Evolutionary conservation across 139 green algal genomes (phyloP), one percentile per base, ranked within the genome.

Genomic region (Chlamydomonas applanata): DNA sequence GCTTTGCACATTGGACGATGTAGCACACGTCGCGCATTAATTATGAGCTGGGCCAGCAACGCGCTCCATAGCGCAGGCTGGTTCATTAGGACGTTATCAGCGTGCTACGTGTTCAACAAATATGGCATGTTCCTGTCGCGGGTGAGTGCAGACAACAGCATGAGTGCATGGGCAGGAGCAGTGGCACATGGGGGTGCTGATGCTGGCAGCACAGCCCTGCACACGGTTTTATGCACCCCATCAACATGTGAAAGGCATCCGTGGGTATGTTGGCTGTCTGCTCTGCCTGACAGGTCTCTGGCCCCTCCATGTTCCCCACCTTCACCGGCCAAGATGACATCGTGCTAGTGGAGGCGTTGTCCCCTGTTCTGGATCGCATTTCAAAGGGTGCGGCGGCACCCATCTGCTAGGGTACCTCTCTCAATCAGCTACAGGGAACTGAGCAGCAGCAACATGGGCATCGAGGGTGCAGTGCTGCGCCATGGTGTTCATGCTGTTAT

Each of bases 231-330:
- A 25, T 61, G 20, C 45, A 13, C 16, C 45, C 45, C 16, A 24
- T 54, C 45, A 13, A 54, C 45, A 54, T 56, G 46, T 56, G 46
- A 56, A 56, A 56, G 46, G 14, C 46, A 24, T 56, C 14, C 17
- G 46, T 4, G 4, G 24, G 53, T 14, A 62, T 62, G 53, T 11
- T 7, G 20, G 13, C 53, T 27, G 4, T 27, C 22, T 25, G 67
- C 40, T 7, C 40, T 49, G 40, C 40, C 33, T 29, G 7, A 30
- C 53, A 85, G 80, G 75, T 85, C 19, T 77, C 81, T 20, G 83
- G 83, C 0, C 83, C 83, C 17, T 82, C 72, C 71, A 88, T 88
- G 83, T 82, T 82, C 61, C 83, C 83, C 35, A 85, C 83, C 17
- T 88, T 88, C 36, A 73, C 40, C 27, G 83, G 79, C 30, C 70